A percentile compares a stretch with the other conserved stretches of the same genome.
Conservation (phyloP, 169 alveolate genomes). For the Babesia microti region DNA sequence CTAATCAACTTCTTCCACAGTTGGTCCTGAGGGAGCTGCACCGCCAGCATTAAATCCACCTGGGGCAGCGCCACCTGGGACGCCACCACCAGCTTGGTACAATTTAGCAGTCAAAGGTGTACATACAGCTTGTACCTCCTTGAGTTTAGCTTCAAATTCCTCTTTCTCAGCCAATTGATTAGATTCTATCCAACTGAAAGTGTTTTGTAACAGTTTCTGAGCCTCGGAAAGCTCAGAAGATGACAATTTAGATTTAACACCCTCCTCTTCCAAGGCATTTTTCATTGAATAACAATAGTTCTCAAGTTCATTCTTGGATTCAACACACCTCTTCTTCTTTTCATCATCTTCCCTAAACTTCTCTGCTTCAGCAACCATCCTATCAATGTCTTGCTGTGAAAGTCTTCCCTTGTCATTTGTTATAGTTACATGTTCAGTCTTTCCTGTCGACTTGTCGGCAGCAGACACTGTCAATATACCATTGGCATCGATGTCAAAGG, state of each 20-base stretch:
- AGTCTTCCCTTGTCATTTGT: constrained; percentile 93
- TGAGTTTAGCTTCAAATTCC: constrained; percentile 84
- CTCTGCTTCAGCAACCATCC: constrained; percentile 93
- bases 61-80: constrained; percentile 81
- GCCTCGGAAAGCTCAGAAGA: constrained; percentile 76
- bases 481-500: constrained; percentile 93
- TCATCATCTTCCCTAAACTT: constrained; percentile 90
- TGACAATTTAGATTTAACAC: constrained; percentile 83
- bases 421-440: constrained; percentile 86
- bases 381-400: constrained; percentile 85
- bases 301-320: constrained; percentile 85
- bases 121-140: constrained; percentile 88
- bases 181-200: constrained; percentile 86
- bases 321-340: constrained; percentile 74
- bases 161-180: constrained; percentile 87
- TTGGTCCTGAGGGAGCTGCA: constrained; percentile 74
- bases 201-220: constrained; percentile 73
- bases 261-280: constrained; percentile 80
- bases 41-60: constrained; percentile 78
- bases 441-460: constrained; percentile 88
- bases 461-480: constrained; percentile 93
- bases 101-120: constrained; percentile 86
- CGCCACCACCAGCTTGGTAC: constrained; percentile 85
- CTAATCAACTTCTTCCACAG: constrained; percentile 86
- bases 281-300: constrained; percentile 85